Base-by-base conservation (phyloP, 805 yeast species). In the Kazachstania martiniae region DNA sequence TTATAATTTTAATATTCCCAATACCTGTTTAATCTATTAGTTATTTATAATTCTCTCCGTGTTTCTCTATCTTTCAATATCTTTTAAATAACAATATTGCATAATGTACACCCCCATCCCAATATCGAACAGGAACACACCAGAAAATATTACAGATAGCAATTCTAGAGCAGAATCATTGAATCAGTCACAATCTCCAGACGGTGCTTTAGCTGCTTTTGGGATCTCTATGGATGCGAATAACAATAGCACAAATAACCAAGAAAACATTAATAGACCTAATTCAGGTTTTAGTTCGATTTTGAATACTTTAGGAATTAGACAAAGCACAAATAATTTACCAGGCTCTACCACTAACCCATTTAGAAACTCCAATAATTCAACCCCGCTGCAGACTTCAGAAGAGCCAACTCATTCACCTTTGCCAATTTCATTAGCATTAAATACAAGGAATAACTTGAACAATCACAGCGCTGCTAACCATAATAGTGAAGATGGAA, bases 261-360 rank as follows among this genome's bases (percentile, higher is more conserved):
- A 26, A 21, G n/a, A 15, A 25, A 41, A 49, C 22, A 39, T 52
- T 18, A 51, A 49, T 8, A 24, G 17, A 6, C 17, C 33, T 23
- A 23, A 18, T 12, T 46, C 56, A 3, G 49, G 55, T 17, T 41
- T 51, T 28, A 48, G 44, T 23, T 43, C 50, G 15, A 30, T 51
- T 16, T 32, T 51, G 28, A 49, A 42, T 32, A 43, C 53, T 5
- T 50, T 53, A 35, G 58, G 58, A 4, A 47, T 51, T 14, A 48
- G 56, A 31, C 53, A 32, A 19, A 27, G 14, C 14, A n/a, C 10
- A 21, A 25, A 22, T 15, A 27, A 21, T 22, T 18, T 33, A 27
- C 15, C 13, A 12, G 16, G 5, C n/a, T 2, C 12, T 18, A 13
- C 13, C 21, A 19, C 22, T 8, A 23, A 23, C n/a, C 25, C 25